Evolutionary conservation across 2,329 filamentous ascomycete genomes (phyloP).

Genomic region (Penicillium aurantiogriseum): DNA sequence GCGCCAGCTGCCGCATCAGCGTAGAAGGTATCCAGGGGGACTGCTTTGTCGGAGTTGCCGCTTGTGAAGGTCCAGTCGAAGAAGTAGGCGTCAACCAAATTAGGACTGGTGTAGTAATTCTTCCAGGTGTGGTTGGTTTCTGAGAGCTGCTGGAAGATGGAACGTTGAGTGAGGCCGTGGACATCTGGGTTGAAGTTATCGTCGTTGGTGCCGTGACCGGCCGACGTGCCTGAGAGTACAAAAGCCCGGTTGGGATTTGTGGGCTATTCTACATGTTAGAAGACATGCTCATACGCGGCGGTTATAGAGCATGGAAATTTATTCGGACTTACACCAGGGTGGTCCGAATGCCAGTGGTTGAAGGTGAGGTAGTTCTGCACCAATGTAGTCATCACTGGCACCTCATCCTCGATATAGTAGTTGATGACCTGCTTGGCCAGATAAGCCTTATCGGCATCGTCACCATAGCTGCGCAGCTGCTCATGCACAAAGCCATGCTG

Average conservation of each 20-base stretch:
- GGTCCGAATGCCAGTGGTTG: conserved; percentile 47
- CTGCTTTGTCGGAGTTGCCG: conserved; percentile 28
- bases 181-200: conserved; percentile 23
- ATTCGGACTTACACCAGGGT: conserved; percentile 41
- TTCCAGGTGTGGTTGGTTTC: conserved; percentile 37
- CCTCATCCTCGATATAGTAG: conserved; percentile 47
- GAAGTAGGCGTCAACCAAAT: conserved; percentile 33
- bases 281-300: not conserved
- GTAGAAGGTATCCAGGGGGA: conserved; percentile 36
- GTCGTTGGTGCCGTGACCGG: conserved; percentile 37
- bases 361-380: conserved; percentile 46
- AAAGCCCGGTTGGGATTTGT: conserved; percentile 46
- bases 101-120: conserved; percentile 33
- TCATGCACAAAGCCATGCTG: conserved; percentile 45
- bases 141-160: conserved; percentile 43
- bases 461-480: conserved; percentile 39
- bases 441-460: conserved; percentile 30
- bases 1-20: conserved; percentile 32
- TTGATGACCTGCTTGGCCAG: conserved; percentile 44
- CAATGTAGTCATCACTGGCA: conserved; percentile 43
- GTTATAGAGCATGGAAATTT: not conserved
- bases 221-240: conserved; percentile 32
- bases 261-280: conserved; percentile 29
- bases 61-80: conserved; percentile 37
- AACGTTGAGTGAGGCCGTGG: conserved; percentile 29